Evolutionary conservation across 495 filamentous ascomycete species (phyloP), one percentile per base, ranked within the genome.

Genomic region (Articulospora tetracladia): DNA sequence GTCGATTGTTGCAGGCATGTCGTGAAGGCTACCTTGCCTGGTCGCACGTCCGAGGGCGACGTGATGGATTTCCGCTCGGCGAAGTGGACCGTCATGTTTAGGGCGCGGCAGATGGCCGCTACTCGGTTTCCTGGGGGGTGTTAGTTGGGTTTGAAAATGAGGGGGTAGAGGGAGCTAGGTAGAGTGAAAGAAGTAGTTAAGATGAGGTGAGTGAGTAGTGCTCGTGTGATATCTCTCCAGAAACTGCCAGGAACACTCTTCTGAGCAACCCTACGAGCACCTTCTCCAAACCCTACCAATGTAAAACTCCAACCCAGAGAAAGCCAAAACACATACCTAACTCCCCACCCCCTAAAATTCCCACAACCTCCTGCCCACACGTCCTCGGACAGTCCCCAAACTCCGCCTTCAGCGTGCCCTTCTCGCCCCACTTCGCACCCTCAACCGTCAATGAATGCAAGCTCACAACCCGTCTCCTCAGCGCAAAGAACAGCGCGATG

Each of bases 21-120:
- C 13, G 25, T 1, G 24, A 53, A 57, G n/a, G 24, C 11, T 6
- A 28, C 47, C 11, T 46, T 26, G n/a, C 72, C 74, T 1, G 66
- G 69, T 26, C 73, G 60, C 10, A 64, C 47, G 0, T 52, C 28
- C 34, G 60, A 26, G 27, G 58, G 1, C 13, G 26, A 1, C 1
- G 64, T 30, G 1, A 60, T 47, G 10, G 68, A 71, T 64, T 83
- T 83, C 39, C 81, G 77, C 24, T 73, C 79, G 0, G 81, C 75
- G 34, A 84, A 58, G 1, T 81, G 39, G n/a, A 80, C 75, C 25
- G 71, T 72, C 81, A 84, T 84, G 1, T 78, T 80, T 1, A 86
- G 68, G 0, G 67, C 70, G 10, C 55, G 54, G 1, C 60, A 68
- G 23, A 69, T 55, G 1, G n/a, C 55, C 47, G 69, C 73, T 50